A percentile compares a stretch with the other conserved stretches of the same genome.
Evolutionary conservation across 495 filamentous ascomycete genomes (phyloP).

Genomic region (Parathielavia appendiculata): DNA sequence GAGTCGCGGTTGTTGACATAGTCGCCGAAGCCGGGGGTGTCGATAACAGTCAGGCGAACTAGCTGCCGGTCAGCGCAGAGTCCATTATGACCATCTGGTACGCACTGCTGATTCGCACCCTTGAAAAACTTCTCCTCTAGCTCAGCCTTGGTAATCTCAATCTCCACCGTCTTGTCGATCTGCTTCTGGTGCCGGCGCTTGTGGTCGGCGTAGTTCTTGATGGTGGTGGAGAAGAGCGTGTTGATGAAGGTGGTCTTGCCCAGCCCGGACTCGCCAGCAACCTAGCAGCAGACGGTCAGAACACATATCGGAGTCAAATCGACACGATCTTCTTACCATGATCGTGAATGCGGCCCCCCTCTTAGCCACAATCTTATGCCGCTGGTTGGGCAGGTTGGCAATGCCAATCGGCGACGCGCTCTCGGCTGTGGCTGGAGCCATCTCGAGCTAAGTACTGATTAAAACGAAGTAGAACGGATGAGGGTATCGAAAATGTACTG

Average conservation of each 20-base stretch:
- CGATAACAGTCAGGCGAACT: slow-evolving; percentile 98
- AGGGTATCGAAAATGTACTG: slow-evolving; percentile 16
- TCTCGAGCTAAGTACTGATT: slow-evolving; percentile 40
- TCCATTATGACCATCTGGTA: slow-evolving; percentile 2
- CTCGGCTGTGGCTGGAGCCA: slow-evolving; percentile 73
- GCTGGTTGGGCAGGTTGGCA: slow-evolving; percentile 97
- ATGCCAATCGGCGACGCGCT: slow-evolving; percentile 95
- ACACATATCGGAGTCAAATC: neutral
- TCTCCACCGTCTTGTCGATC: slow-evolving; percentile 98
- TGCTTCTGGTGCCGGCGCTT: slow-evolving; percentile 98
- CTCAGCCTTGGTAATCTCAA: slow-evolving; percentile 99
- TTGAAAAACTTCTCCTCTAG: slow-evolving; percentile 99
- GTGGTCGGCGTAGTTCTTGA: slow-evolving; percentile 99
- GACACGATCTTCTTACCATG: slow-evolving; percentile 63
- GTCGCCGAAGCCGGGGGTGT: slow-evolving; percentile 97
- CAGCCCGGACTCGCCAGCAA: slow-evolving; percentile 96
- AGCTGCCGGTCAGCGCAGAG: slow-evolving; percentile 24
- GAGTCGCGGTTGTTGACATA: slow-evolving; percentile 99
- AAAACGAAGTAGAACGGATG: slow-evolving; percentile 12
- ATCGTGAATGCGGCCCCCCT: slow-evolving; percentile 98
- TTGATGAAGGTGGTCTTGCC: slow-evolving; percentile 99
- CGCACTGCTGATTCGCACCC: slow-evolving; percentile 50
- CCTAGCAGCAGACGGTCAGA: slow-evolving; percentile 43
- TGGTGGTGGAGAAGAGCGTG: slow-evolving; percentile 98
- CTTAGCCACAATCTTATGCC: slow-evolving; percentile 99